Evolutionary conservation across 352 stramenopile genomes (phyloP).

Genomic region (Globisporangium heterothallicum): DNA sequence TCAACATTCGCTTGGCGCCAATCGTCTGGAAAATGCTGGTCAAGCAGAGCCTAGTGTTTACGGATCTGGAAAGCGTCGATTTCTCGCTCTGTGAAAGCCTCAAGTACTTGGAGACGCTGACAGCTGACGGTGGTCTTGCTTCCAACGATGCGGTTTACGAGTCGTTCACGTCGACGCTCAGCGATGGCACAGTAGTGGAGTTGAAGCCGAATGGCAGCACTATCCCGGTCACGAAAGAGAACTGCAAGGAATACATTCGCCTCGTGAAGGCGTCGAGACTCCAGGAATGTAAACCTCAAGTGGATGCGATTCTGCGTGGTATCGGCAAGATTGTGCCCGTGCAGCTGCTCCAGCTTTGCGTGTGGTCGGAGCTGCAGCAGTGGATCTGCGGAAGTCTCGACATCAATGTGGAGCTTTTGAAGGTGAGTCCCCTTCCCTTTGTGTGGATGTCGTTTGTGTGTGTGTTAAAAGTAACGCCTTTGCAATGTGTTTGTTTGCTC

Average conservation of each 20-base stretch:
- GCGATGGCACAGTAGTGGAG: slow-evolving; percentile 59
- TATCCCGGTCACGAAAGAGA: slow-evolving; percentile 59
- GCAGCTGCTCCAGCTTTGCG: slow-evolving; percentile 64
- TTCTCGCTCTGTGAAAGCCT: slow-evolving; percentile 49
- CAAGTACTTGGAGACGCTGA: slow-evolving; percentile 33
- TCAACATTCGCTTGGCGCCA: slow-evolving; percentile 67
- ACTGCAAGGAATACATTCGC: slow-evolving; percentile 67
- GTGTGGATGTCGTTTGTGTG: background rate
- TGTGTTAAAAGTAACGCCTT: slow-evolving; percentile 10
- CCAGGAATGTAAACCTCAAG: slow-evolving; percentile 69
- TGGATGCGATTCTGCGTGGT: slow-evolving; percentile 67
- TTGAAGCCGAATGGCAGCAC: slow-evolving; percentile 39
- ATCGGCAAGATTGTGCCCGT: slow-evolving; percentile 66
- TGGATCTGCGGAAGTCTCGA: slow-evolving; percentile 75
- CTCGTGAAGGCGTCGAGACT: slow-evolving; percentile 56
- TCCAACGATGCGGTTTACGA: slow-evolving; percentile 42
- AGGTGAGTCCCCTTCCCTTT: slow-evolving; percentile 27
- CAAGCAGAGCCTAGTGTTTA: slow-evolving; percentile 53
- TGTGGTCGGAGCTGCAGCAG: slow-evolving; percentile 75
- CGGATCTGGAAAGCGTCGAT: slow-evolving; percentile 62
- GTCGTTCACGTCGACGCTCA: slow-evolving; percentile 69
- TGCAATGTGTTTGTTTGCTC: slow-evolving; percentile 29
- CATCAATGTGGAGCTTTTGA: slow-evolving; percentile 68
- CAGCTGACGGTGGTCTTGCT: slow-evolving; percentile 8
- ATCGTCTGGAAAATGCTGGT: slow-evolving; percentile 80